Base-by-base conservation (phyloP, 2,329 filamentous ascomycete genomes). In the Gremmenia infestans region DNA sequence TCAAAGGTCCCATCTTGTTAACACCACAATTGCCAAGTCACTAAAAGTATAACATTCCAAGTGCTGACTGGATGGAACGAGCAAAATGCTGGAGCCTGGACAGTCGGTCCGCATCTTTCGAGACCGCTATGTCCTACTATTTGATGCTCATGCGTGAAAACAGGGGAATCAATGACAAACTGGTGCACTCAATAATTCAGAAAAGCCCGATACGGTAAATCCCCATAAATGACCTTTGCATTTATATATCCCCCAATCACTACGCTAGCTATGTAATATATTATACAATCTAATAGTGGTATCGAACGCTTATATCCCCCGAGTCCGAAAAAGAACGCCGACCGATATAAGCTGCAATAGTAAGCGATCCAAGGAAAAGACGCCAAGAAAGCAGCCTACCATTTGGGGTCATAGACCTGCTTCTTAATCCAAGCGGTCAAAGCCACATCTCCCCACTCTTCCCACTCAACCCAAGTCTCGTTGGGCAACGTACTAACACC, bases 401-500 rank as follows among this genome's bases (percentile, higher is more conserved):
- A 69, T 54, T 60, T 64, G 2, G 83, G 83, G 66, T 86, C 78
- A 67, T 87, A 87, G 63, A 85, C 75, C 63, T 72, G 76, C 63
- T 78, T 72, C 76, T 81, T 80, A 73, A 87, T 86, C 73, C 71
- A 86, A 58, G 76, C 75, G 43, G 75, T 81, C 63, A 87, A 72
- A 53, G 80, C 79, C 39, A 84, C 81, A 65, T 86, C 83, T 51
- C 83, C 83, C 83, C 83, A 86, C 72, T 86, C 83, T 72, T 87
- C 83, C 82, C 86, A 91, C 71, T 86, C 83, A 58, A 84, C 73
- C 79, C 89, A 87, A 69, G 87, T 80, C 60, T 80, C 79, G 61
- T 92, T 87, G 51, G 79, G 78, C 54, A 91, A 75, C 59, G 75
- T 74, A 67, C 87, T 87, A 50, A 96, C 88, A 59, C 88, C 88